These are phyloP conservation scores for Lodderomyces parapsilosis DNA, from an alignment of 1,139 yeast genomes.

Conservation along the genomic window DNA sequence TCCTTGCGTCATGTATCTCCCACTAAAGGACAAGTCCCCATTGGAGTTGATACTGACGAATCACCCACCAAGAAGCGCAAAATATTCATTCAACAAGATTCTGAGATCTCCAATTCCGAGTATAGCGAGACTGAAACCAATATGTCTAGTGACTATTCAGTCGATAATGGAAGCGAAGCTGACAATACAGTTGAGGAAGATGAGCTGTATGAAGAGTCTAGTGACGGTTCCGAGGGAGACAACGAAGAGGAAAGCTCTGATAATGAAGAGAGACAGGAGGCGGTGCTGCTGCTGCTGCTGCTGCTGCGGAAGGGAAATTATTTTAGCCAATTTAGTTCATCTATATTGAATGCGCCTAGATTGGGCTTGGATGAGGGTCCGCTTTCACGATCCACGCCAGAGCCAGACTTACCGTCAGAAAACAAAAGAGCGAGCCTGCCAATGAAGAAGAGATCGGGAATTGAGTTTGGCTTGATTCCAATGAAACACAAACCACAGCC, in stretches of 20 bases:
- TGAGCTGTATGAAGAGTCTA: neutral
- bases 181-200: neutral
- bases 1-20: conserved; percentile 12
- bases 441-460: neutral
- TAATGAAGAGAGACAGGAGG: neutral
- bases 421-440: neutral
- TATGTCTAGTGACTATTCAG: neutral
- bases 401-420: neutral
- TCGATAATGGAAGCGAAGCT: neutral
- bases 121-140: conserved; percentile 3
- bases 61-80: conserved; percentile 19
- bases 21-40: conserved; percentile 13
- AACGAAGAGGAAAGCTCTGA: neutral
- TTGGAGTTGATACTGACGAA: conserved; percentile 4
- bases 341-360: neutral
- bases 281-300: neutral
- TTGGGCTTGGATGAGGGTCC: conserved; percentile 1
- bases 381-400: neutral
- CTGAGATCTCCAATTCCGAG: neutral
- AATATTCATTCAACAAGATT: conserved; percentile 1
- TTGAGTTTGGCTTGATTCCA: neutral
- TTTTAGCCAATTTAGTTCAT: neutral
- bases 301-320: neutral
- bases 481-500: neutral
- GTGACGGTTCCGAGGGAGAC: neutral